Base-by-base conservation (phyloP, 352 stramenopile genomes). In the Plasmopara viticola region DNA sequence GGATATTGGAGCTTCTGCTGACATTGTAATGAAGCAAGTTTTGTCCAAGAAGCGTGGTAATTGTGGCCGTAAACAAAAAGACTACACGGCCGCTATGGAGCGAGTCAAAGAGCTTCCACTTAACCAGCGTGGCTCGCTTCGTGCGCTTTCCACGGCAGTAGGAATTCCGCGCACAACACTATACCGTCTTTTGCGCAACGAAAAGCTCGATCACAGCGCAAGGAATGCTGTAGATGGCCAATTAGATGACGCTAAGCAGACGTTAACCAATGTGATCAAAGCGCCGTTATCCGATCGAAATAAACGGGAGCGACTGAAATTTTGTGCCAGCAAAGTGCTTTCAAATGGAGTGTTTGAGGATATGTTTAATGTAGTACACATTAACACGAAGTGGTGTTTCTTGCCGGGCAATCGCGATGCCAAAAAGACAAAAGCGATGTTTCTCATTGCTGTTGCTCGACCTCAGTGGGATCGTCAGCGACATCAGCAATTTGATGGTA, bases 401-500 rank as follows among this genome's bases (percentile, higher is more conserved):
- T 34, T 76, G 4, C 60, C 51, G 8, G 51, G 57, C 14, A 48
- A 34, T 34, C 50, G 58, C 42, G 58, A 71, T 25, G 42, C 42
- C n/a, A 70, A 67, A 50, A 76, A 69, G 42, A 58, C 45, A 9
- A 68, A 67, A 39, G 64, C 63, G 18, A 74, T 74, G 67, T 72
- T 77, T 34, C 56, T 80, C 1, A 44, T 64, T 37, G 70, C 64
- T 38, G 58, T 80, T 13, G 64, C 66, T 45, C 54, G 66, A 48
- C 70, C 66, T 15, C 66, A 73, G 47, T 80, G 62, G 59, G 68
- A 76, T 46, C 6, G 43, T 9, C 55, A 54, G 12, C 60, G 58
- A 7, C 55, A 61, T 42, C 46, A 55, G 48, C 58, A 60, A 4
- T 80, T 75, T 44, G 61, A 80, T 29, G 70, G 70, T 8, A 77